Base-by-base conservation (phyloP, 2,329 filamentous ascomycete species). In the Fusarium sp. region DNA sequence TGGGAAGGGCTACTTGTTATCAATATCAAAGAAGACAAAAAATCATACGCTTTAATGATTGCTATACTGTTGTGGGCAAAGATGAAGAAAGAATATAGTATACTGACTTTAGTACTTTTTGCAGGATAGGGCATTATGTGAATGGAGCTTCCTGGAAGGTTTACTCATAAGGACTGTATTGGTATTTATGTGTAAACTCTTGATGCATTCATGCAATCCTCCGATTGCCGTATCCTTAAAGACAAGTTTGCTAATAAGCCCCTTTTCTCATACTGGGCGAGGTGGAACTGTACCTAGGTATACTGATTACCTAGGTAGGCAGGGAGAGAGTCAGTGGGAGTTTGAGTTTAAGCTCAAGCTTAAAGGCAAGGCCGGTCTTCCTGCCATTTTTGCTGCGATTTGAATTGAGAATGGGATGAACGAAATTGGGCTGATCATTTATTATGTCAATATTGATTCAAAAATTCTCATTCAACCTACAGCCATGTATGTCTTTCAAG, bases 1-100 rank as follows among this genome's bases (percentile, higher is more conserved):
- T 70, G 58, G 68, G 68, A 59, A 64, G 33, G 67, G 44, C 41
- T 47, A 65, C 50, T 69, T 65, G 47, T 62, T 66, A 68, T 52
- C 50, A 41, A 64, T 25, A 42, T 31, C 6, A 59, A 65, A 64
- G 61, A 65, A 55, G 60, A 61, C 22, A 46, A 36, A 53, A 22
- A 33, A 54, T 50, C 52, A 44, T 45, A 33, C 22, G 20, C 31
- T 55, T 49, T 15, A 45, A 20, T 39, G 44, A n/a, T 27, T 45
- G 25, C 29, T 25, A 36, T 27, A 25, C 20, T 47, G 20, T 36
- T 33, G 35, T 46, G 18, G 31, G 45, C 9, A 46, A 35, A 47
- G 15, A 47, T 12, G 20, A 47, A 27, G 29, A n/a, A 33, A 33
- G 20, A 44, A n/a, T 8, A 31, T n/a, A 42, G 12, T 11, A 29